Base-by-base conservation (phyloP, 2,329 filamentous ascomycete genomes). In the Coniosporium uncinatum region DNA sequence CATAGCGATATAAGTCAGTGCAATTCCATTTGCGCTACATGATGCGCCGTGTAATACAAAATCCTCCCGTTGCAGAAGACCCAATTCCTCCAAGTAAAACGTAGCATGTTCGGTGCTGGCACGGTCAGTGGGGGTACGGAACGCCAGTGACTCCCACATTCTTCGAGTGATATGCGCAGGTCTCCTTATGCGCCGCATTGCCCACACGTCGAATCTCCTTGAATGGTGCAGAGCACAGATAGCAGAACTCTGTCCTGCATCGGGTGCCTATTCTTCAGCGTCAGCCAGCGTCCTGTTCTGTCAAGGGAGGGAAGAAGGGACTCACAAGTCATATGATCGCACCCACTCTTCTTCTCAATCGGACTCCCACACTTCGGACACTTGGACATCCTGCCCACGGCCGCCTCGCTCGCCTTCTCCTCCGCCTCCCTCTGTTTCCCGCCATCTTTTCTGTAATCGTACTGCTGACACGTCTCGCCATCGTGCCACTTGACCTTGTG, bases 401-500 rank as follows among this genome's bases (percentile, higher is more conserved):
- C 21, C 13, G 6, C 19, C 19, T 22, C 36, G 20, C 19, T 22
- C 22, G 19, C 19, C 36, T 22, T n/a, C 18, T 38, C 21, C 20
- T 38, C 36, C 19, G 11, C 11, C 40, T 38, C 37, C 24, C 18
- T 34, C 37, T 35, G 24, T n/a, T 20, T 14, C 13, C 19, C 6
- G 8, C 49, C 51, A 2, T 42, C 46, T 2, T 42, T 48, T 1
- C 64, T 51, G 21, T 62, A 56, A 5, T 64, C 59, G 43, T 64
- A 69, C 42, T 63, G 49, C 13, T 43, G 45, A 45, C 66, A 69
- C 1, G 59, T 67, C 44, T 69, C 62, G 5, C 51, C 51, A 8
- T 43, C 48, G 40, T 69, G 66, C 66, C 65, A 69, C 5, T 42
- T 29, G 1, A 51, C 42, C 20, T 55, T 50, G 43, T 66, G 63